A percentile compares a stretch with the other conserved stretches of the same genome.
Evolutionary conservation across 108 stramenopile genomes (phyloP).

Genomic region (Conticribra guillardii): DNA sequence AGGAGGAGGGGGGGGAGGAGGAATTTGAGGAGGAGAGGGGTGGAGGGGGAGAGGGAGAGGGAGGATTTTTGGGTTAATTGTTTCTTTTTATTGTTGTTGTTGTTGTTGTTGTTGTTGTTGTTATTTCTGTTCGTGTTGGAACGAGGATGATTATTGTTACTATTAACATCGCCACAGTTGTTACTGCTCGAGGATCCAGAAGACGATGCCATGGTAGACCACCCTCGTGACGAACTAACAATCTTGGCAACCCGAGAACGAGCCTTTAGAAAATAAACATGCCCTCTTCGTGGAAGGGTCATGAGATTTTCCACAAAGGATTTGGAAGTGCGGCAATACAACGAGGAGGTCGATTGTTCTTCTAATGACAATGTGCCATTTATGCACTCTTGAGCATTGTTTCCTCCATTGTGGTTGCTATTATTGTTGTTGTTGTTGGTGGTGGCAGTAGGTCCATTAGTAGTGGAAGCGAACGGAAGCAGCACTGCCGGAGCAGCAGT

Average conservation of each 20-base stretch:
- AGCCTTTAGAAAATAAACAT: no score
- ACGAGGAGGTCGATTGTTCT: no score
- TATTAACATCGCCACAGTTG: neutral
- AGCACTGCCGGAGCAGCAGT: no score
- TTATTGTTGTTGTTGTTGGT: neutral
- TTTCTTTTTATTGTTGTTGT: neutral
- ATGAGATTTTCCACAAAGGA: neutral
- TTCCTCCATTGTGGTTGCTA: no score
- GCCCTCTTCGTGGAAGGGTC: neutral
- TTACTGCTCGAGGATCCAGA: neutral
- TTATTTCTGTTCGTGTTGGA: neutral
- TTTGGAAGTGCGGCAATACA: neutral
- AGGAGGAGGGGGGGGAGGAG: constrained; percentile 60
- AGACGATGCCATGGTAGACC: neutral
- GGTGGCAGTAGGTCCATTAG: neutral
- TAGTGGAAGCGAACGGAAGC: no score
- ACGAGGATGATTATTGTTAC: neutral
- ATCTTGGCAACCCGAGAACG: no score
- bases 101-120: neutral
- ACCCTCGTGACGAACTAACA: no score
- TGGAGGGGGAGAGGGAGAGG: constrained; percentile 36
- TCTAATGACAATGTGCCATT: no score
- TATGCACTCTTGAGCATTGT: no score
- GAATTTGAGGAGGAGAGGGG: constrained; percentile 38
- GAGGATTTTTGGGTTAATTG: constrained; percentile 50